phyloP scores from a whole-genome alignment of 2,329 filamentous ascomycete species.

The Sarocladium brachiariae region DNA sequence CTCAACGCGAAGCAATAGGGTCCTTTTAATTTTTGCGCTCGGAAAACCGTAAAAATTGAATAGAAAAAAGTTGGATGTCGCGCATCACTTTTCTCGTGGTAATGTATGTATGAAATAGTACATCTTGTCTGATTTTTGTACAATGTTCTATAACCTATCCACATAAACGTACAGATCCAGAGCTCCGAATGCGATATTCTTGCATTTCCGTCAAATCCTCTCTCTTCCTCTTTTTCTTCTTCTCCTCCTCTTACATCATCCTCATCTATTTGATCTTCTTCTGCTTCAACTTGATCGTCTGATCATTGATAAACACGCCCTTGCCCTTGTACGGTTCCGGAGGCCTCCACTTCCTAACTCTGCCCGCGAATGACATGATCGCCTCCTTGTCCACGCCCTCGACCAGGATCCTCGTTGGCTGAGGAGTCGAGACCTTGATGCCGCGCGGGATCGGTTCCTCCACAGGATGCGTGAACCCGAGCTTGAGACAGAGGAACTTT shows the following conservation, averaged over 20 bases:
- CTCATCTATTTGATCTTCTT: constrained; percentile 85
- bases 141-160: constrained; percentile 6
- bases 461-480: constrained; percentile 93
- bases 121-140: background rate
- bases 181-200: no score
- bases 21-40: constrained; percentile 5
- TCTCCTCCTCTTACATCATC: no score
- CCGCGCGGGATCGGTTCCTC: constrained; percentile 79
- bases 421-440: constrained; percentile 78
- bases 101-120: constrained; percentile 8
- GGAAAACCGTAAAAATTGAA: constrained; percentile 2
- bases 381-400: constrained; percentile 82
- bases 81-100: no score
- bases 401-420: constrained; percentile 84
- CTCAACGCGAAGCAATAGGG: constrained; percentile 36
- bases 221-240: background rate
- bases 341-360: constrained; percentile 78
- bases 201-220: background rate
- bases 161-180: constrained; percentile 8
- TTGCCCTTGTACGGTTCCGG: constrained; percentile 99
- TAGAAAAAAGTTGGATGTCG: no score
- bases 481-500: constrained; percentile 86
- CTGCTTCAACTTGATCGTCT: constrained; percentile 96
- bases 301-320: constrained; percentile 95
- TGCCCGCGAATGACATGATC: constrained; percentile 85